Evolutionary conservation across 2,329 filamentous ascomycete genomes (phyloP), one percentile per base, ranked within the genome.

Genomic region (Aspergillus caelatus): DNA sequence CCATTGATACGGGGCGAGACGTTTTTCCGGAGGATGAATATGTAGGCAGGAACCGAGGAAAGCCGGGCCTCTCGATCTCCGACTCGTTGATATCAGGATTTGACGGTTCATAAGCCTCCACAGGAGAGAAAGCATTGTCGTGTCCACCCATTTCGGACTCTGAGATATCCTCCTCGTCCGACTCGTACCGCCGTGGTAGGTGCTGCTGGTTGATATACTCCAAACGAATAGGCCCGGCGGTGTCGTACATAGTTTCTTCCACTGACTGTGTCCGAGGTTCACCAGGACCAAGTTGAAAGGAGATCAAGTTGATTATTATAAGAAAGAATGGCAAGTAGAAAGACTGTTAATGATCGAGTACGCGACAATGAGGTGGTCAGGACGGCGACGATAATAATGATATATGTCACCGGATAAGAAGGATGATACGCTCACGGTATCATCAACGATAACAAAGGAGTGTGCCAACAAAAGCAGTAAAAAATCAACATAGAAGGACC

Each of bases 121-220:
- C 65, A 1, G 73, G 73, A 23, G 77, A 77, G 32, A 75, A 76
- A 16, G 72, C 67, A 65, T 72, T 64, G 46, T 76, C 74, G 10
- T 75, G 71, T 11, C 70, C 69, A 32, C 75, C 72, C 21, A 70
- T 68, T 62, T 78, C 76, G 1, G 77, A 75, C 63, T 78, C 77
- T 14, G 77, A 78, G 8, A 75, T 69, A 52, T 75, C 76, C 64
- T 78, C 77, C 63, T 79, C 77, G 30, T 79, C 77, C 12, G 77
- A 79, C 54, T 79, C 76, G 64, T 79, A 78, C 32, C 71, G 71
- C 46, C 70, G 71, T 53, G 75, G 75, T 16, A 76, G 69, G 56
- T 65, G 71, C 48, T 71, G 74, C 39, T 70, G 68, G 62, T 72
- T 74, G 64, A 75, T 65, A 60, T 74, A 74, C 46, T 72, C 70